Conservation (phyloP, 2,329 filamentous ascomycete species). For the Phaeosphaeriaceae sp. region DNA sequence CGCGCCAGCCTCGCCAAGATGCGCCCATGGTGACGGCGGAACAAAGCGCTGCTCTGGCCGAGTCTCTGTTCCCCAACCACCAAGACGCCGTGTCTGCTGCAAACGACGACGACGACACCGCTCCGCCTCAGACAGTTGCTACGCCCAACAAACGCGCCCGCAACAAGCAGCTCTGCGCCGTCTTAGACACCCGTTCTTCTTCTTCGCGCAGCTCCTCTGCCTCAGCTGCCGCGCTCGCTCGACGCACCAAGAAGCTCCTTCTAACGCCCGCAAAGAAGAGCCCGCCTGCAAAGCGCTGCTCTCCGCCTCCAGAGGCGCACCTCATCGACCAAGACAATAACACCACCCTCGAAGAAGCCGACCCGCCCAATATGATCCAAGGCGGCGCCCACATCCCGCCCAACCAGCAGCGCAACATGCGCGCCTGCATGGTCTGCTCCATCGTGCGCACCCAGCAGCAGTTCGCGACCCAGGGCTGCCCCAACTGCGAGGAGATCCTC, state of each 20-base stretch:
- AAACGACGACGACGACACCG: background rate
- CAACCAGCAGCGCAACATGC: constrained; percentile 81
- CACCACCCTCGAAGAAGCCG: background rate
- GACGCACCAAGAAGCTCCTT: background rate
- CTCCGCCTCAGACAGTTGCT: background rate
- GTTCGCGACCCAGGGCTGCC: constrained; percentile 87
- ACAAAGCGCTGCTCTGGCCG: constrained; percentile 4
- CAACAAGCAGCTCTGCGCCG: background rate
- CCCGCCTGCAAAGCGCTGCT: too few species aligned
- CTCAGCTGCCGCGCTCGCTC: background rate
- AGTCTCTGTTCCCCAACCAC: constrained; percentile 3
- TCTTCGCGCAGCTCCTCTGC: too few species aligned
- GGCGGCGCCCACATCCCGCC: constrained; percentile 71
- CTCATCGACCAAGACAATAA: background rate
- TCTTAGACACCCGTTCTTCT: background rate
- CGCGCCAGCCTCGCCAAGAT: constrained; percentile 28
- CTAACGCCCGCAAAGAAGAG: background rate
- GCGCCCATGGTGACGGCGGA: constrained; percentile 16
- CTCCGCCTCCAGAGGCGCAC: background rate
- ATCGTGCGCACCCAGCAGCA: constrained; percentile 84
- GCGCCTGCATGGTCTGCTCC: constrained; percentile 98
- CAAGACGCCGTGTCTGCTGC: background rate
- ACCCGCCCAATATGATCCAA: constrained; percentile 41
- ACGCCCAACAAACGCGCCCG: background rate
- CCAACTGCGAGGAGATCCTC: constrained; percentile 95